phyloP scores from a whole-genome alignment of 2,329 filamentous ascomycete species.

The Macrophomina tecta region DNA sequence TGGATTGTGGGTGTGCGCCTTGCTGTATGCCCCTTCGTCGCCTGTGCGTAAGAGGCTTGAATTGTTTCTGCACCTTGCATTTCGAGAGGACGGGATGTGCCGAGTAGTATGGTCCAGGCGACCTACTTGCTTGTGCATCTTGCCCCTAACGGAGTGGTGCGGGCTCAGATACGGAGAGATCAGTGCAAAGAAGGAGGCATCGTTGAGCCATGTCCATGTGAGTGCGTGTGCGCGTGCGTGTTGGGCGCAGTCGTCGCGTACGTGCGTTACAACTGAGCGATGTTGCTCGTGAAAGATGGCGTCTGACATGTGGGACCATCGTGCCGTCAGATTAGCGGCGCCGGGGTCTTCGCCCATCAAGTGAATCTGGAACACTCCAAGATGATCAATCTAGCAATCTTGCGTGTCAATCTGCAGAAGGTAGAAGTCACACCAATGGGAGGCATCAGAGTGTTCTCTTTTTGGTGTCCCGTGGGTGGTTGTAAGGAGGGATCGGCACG shows the following conservation, averaged over 20 bases:
- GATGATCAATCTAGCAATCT: constrained; percentile 18
- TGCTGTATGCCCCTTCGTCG: not conserved
- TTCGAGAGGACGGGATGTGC: not conserved
- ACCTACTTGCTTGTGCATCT: not conserved
- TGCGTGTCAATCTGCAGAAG: constrained; percentile 7
- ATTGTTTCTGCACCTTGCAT: not conserved
- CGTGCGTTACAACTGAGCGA: constrained; percentile 1
- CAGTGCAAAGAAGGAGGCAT: not conserved
- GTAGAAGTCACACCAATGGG: not conserved
- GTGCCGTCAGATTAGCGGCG: not conserved
- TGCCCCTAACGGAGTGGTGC: not conserved
- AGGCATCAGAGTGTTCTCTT: constrained; percentile 5
- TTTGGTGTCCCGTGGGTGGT: not conserved
- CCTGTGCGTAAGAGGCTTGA: not conserved
- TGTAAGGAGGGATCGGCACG: constrained; percentile 4
- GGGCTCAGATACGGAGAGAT: not conserved
- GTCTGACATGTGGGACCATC: not conserved
- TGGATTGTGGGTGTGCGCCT: not conserved
- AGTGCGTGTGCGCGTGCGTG: not conserved
- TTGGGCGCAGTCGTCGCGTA: not conserved
- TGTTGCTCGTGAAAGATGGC: constrained; percentile 4
- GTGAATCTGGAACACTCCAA: constrained; percentile 23
- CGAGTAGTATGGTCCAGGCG: not conserved
- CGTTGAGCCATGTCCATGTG: not conserved
- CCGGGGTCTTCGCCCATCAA: constrained; percentile 5